Evolutionary conservation across 148 eudicot genomes (phyloP).

Genomic region (Talinum fruticosum): DNA sequence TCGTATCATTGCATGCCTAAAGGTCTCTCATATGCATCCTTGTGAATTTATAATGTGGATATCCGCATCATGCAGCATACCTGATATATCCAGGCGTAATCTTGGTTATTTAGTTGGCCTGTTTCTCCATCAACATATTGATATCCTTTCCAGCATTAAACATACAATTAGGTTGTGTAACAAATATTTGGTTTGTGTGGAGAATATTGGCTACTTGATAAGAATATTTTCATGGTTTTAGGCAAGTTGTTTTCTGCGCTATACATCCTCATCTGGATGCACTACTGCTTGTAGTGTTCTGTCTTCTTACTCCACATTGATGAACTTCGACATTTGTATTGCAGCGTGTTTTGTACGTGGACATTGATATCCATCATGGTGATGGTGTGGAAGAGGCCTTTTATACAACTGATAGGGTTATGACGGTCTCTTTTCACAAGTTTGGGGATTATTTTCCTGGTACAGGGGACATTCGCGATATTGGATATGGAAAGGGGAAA

Average conservation of each 20-base stretch:
- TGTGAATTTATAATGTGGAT: not conserved
- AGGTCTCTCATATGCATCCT: not conserved
- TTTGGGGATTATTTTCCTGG: slow-evolving; percentile 74
- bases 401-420: slow-evolving; percentile 71
- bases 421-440: slow-evolving; percentile 73
- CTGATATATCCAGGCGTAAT: not conserved
- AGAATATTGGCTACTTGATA: not conserved
- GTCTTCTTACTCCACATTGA: not conserved
- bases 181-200: not conserved
- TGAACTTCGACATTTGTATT: slow-evolving; percentile 11
- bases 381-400: slow-evolving; percentile 76
- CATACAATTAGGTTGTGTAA: not conserved
- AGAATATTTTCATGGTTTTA: too few species aligned
- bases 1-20: not conserved
- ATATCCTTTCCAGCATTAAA: not conserved
- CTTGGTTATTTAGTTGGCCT: not conserved
- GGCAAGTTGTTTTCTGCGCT: not conserved
- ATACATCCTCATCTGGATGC: not conserved
- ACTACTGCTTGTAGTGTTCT: not conserved
- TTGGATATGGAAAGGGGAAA: slow-evolving; percentile 54
- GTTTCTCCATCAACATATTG: not conserved
- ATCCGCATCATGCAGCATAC: not conserved
- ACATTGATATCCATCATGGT: slow-evolving; percentile 71
- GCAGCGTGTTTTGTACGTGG: slow-evolving; percentile 71
- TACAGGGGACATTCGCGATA: slow-evolving; percentile 59